Evolutionary conservation across 2,329 filamentous ascomycete genomes (phyloP), one percentile per base, ranked within the genome.

Genomic region (Aspergillus texensis): DNA sequence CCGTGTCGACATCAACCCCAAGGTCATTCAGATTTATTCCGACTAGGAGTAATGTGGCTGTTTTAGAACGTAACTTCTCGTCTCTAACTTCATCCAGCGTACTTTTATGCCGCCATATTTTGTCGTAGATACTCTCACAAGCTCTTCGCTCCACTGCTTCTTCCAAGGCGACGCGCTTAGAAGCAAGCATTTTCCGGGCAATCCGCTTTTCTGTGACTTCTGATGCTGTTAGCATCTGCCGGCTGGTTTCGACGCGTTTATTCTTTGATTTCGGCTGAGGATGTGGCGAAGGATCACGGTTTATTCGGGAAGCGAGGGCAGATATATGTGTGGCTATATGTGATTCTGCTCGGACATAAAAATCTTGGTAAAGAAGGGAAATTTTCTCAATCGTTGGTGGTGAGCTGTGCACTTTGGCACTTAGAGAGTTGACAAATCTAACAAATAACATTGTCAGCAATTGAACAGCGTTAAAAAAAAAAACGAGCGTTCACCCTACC

Each of bases 1-100:
- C 60, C 8, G 75, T 82, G 41, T 88, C 89, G 11, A 92, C 80
- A 64, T 95, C 90, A 60, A 96, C 86, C 4, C 93, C 91, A 12
- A 99, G 82, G 73, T 99, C 95, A 65, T 88, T 89, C 58, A 95
- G 82, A 3, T 93, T 92, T 72, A 99, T 97, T 1, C 93, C 94
- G 21, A 99, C 92, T n/a, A 99, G 83, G 3, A 91, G 87, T 52
- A 99, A 81, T 1, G 95, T 93, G 24, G 94, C 94, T 1, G 94
- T 97, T 72, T 96, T 95, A 11, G 95, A 99, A 34, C 95, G 88
- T 57, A 99, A 83, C 75, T 96, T 97, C 72, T 96, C 94, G 75
- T 99, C 95, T 72, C 94, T 88, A 14, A 95, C 94, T 78, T 97
- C 94, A 74, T 99, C 95, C 72, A 98, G 89, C 0, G 94, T 96